Base-by-base conservation (phyloP, 2,329 filamentous ascomycete species). In the Fusarium paranaense region DNA sequence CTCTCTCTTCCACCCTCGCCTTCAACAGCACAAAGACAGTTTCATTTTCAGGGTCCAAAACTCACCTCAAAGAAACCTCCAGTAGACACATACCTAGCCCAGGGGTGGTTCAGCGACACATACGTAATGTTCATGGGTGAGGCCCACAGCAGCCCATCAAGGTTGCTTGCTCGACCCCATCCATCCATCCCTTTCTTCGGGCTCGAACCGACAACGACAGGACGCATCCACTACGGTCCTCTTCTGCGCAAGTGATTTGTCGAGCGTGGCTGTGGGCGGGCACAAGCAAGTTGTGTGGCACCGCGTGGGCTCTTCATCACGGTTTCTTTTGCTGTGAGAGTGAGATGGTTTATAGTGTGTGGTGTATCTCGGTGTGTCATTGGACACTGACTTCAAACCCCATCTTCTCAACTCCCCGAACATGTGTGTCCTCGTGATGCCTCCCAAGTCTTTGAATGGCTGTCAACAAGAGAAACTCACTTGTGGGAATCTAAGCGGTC, bases 141-240 rank as follows among this genome's bases (percentile, higher is more conserved):
- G 47, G 47, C 27, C 47, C 47, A 42, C 47, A 35, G 25, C 58
- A 73, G 54, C 54, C 54, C 73, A 76, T 77, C 75, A 77, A 73
- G 75, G 75, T 47, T 47, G 22, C 42, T 77, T 22, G 33, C 7
- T 7, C 30, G 30, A 32, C 30, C 30, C 30, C 30, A 32, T 32
- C 20, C 64, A 62, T 22, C 35, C 60, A 60, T 64, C 64, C 73
- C 22, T 38, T 64, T 45, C 33, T 37, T 54, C 18, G 27, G 37
- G n/a, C 57, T 60, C 22, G 11, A 57, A 25, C 62, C 32, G 62
- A 64, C 50, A 25, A 45, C 38, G 62, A 64, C 50, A 25, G 50
- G 54, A 35, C 35, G 54, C 33, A 58, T 40, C 54, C 54, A 35
- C 30, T 32, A 20, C 30, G 30, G 50, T 22, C 16, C 6, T 47